A percentile compares a stretch with the other conserved stretches of the same genome.
phyloP scores from a whole-genome alignment of 2,329 filamentous ascomycete genomes.

The Paracoccidioides brasiliensis region DNA sequence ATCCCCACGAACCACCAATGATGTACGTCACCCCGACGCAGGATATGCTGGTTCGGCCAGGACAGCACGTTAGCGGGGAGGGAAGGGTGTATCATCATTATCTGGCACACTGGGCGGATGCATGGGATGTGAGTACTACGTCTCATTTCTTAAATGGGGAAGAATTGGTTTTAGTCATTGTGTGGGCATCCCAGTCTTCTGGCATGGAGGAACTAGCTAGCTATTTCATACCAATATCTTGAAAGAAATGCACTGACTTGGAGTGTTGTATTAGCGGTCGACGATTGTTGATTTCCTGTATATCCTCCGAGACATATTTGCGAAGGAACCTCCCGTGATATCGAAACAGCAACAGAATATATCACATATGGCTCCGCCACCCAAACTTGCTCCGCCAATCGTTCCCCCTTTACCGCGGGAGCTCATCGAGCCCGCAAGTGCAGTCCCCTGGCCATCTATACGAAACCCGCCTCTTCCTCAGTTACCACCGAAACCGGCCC shows the following conservation, averaged over 20 bases:
- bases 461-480: constrained; percentile 28
- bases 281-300: constrained; percentile 70
- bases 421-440: constrained; percentile 31
- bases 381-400: constrained; percentile 44
- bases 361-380: constrained; percentile 16
- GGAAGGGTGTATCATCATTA: constrained; percentile 94
- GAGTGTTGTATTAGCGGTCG: constrained; percentile 48
- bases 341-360: constrained; percentile 43
- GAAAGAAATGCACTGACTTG: neutral
- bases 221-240: constrained; percentile 6
- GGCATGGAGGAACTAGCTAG: neutral
- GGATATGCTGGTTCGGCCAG: constrained; percentile 78
- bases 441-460: constrained; percentile 16
- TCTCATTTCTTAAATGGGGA: neutral
- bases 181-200: neutral
- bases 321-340: constrained; percentile 86
- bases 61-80: constrained; percentile 88
- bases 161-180: neutral
- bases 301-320: constrained; percentile 74
- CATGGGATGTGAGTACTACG: constrained; percentile 66
- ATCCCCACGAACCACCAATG: constrained; percentile 73
- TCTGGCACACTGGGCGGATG: constrained; percentile 74
- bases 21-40: constrained; percentile 80
- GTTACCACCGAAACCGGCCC: constrained; percentile 27
- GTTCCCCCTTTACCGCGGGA: constrained; percentile 61